phyloP scores from a whole-genome alignment of 129 eudicot genomes.

The Chrysanthemum lavandulifolium region DNA sequence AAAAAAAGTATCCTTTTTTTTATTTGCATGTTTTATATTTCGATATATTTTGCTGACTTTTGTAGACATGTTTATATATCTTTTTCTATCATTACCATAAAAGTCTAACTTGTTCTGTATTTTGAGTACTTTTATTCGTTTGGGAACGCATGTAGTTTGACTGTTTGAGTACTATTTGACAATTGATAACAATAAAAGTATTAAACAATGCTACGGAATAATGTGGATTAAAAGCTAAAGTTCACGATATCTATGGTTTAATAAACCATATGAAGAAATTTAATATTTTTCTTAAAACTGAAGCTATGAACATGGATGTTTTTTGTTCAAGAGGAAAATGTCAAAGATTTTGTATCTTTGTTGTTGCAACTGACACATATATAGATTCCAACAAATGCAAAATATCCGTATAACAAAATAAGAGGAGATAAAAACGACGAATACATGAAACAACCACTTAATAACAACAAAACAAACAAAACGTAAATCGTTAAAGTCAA shows the following conservation, averaged over 20 bases:
- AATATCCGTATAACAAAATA: constrained; percentile 14
- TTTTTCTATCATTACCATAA: not conserved
- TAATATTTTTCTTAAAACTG: not conserved
- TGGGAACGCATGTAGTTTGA: too few relatives aligned
- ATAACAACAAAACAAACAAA: constrained; percentile 16
- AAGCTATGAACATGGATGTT: not conserved
- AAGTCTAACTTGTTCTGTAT: not conserved
- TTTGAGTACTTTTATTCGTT: not conserved
- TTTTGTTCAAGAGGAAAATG: constrained; percentile 4
- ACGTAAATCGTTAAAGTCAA: not conserved
- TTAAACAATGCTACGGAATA: too few relatives aligned
- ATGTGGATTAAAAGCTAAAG: too few relatives aligned
- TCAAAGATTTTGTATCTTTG: constrained; percentile 14
- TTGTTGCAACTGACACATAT: constrained; percentile 18
- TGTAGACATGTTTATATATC: not conserved
- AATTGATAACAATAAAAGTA: too few relatives aligned
- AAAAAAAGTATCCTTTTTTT: too few relatives aligned
- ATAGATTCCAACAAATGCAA: constrained; percentile 19
- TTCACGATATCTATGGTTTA: too few relatives aligned
- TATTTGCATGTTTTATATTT: too few relatives aligned
- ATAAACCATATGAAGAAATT: not conserved
- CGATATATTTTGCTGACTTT: not conserved
- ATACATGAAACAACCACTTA: constrained; percentile 3
- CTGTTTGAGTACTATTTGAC: too few relatives aligned
- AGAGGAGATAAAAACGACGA: constrained; percentile 1